Base-by-base conservation (phyloP, 2,329 filamentous ascomycete species). In the Blastomyces gilchristii region DNA sequence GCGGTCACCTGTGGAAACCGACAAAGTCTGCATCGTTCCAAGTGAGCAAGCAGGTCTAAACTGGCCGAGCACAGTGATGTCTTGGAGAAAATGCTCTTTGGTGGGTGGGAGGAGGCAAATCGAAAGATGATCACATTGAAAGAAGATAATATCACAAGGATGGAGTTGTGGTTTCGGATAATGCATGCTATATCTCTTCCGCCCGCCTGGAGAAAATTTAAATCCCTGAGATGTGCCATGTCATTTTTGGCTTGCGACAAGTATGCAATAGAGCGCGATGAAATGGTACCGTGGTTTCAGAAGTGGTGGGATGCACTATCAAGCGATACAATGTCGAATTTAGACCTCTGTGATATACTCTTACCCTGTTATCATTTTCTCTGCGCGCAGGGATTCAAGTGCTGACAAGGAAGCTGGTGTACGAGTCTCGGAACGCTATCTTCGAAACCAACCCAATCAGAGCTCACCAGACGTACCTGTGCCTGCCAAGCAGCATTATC, bases 121-220 rank as follows among this genome's bases (percentile, higher is more conserved):
- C 18, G 18, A n/a, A 45, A 60, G 6, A 39, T 0, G n/a, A 52
- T 59, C 34, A 52, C 39, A 2, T 41, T 63, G 7, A 3, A 41
- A 11, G 39, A 63, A 37, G 54, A 59, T n/a, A 63, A 18, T 16
- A 52, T 62, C 11, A 58, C 25, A n/a, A 25, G n/a, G 4, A 63
- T 63, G 61, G 61, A 53, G n/a, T 8, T 63, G 25, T 63, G 61
- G 61, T 59, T 62, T 25, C 28, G 61, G 0, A 22, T 39, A 16
- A 50, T 63, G 28, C 61, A 63, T 50, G 16, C 39, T 14, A 22
- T 4, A 28, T 63, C 2, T 16, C 43, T n/a, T 39, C 22, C 34
- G 12, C 31, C 4, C 41, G 22, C n/a, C 9, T 50, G 14, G n/a
- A 12, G 1, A n/a, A 22, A n/a, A 25, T 63, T 39, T 22, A 16